A percentile compares a stretch with the other conserved stretches of the same genome.
These are phyloP conservation scores for Cymbidium sinense DNA, from an alignment of 106 monocot genomes.

Conservation along the genomic window DNA sequence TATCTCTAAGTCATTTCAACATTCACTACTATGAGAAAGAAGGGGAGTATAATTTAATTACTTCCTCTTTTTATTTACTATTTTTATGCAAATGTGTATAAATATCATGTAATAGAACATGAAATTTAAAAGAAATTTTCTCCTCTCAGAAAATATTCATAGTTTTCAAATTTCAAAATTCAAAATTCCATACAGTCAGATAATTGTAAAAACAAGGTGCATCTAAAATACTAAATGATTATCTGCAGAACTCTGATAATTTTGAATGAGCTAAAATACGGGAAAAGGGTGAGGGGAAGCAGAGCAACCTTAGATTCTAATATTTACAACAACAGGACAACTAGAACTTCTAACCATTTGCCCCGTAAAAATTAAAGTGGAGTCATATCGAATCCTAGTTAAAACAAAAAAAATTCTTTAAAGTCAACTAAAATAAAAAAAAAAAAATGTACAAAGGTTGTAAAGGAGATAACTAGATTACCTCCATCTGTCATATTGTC, in stretches of 20 bases:
- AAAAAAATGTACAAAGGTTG: neutral
- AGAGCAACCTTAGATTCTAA: neutral
- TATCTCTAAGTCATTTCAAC: too few relatives aligned
- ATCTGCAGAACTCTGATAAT: neutral
- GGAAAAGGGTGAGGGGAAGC: neutral
- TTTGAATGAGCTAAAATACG: neutral
- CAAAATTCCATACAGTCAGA: neutral
- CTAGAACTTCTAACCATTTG: neutral
- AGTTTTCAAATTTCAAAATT: neutral
- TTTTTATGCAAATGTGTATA: too few relatives aligned
- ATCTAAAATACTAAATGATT: neutral
- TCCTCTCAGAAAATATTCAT: too few relatives aligned
- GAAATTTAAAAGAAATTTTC: too few relatives aligned
- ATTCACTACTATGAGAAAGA: too few relatives aligned
- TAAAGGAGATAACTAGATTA: slow-evolving; percentile 10
- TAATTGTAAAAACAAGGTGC: neutral
- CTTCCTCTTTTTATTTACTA: too few relatives aligned
- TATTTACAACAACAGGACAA: neutral
- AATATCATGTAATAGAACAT: too few relatives aligned
- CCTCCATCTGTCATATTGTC: slow-evolving; percentile 37
- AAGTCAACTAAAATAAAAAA: slow-evolving; percentile 1
- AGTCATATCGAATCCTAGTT: neutral
- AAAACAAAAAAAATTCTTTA: neutral
- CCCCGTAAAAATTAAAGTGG: too few relatives aligned
- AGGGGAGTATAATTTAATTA: too few relatives aligned